A percentile compares a stretch with the other conserved stretches of the same genome.
Conservation (phyloP, 257 asterid genomes). For the Solanum habrochaites region DNA sequence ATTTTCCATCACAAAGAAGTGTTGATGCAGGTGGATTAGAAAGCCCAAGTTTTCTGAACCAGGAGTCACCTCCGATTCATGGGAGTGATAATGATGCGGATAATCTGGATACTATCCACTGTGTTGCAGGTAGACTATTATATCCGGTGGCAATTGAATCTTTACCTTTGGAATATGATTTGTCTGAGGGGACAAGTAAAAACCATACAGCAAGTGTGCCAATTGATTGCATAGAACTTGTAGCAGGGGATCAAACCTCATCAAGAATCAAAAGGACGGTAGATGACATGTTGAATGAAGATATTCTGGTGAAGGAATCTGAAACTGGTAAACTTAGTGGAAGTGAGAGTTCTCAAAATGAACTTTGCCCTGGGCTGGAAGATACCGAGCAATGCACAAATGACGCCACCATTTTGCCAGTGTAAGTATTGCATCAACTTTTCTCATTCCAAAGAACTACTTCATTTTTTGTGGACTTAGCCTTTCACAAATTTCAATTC, state of each 20-base stretch:
- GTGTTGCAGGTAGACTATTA: constrained; percentile 9
- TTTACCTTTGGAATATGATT: background rate
- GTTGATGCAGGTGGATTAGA: constrained; percentile 7
- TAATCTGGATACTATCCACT: constrained; percentile 13
- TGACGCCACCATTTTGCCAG: constrained; percentile 14
- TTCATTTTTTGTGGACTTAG: background rate
- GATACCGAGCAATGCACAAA: constrained; percentile 3
- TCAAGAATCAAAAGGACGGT: background rate
- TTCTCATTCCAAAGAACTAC: background rate
- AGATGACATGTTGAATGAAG: background rate
- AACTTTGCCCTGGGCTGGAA: constrained; percentile 10
- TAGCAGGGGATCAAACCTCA: background rate
- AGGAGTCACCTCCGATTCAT: constrained; percentile 14
- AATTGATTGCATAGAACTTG: background rate
- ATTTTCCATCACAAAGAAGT: constrained; percentile 12
- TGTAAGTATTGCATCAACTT: constrained; percentile 27
- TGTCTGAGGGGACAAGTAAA: background rate
- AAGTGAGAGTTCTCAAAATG: constrained; percentile 13
- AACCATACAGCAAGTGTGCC: background rate
- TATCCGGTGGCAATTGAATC: constrained; percentile 14
- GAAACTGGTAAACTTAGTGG: constrained; percentile 12
- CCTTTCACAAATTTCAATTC: background rate
- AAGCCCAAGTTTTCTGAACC: constrained; percentile 13
- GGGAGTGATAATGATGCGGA: constrained; percentile 15
- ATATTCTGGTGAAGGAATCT: constrained; percentile 1